Conservation (phyloP, 1,284 basidiomycete genomes). For the Leccinum cinnamomeum region DNA sequence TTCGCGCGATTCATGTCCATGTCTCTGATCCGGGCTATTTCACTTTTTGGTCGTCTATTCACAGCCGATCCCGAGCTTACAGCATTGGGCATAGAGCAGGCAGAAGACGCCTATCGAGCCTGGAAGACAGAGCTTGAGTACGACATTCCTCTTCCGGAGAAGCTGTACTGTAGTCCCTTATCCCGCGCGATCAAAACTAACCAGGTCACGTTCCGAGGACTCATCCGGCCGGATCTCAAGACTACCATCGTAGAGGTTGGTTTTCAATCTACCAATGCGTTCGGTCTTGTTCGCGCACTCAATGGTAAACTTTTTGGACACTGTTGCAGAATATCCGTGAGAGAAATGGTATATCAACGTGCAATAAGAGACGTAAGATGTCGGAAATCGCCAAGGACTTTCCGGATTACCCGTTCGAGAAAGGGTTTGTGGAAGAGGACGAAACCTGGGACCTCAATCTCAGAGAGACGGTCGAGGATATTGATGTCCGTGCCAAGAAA, state of each 20-base stretch:
- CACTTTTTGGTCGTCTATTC: not conserved
- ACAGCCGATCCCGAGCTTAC: slow-evolving; percentile 79
- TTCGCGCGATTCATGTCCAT: not conserved
- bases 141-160: slow-evolving; percentile 61
- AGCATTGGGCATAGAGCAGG: slow-evolving; percentile 63
- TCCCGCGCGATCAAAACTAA: slow-evolving; percentile 72
- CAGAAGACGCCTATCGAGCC: slow-evolving; percentile 47
- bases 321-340: slow-evolving; percentile 61
- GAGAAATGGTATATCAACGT: slow-evolving; percentile 67
- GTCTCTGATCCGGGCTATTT: not conserved
- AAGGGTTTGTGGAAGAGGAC: slow-evolving; percentile 73
- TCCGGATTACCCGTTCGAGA: slow-evolving; percentile 65
- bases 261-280: not conserved
- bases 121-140: slow-evolving; percentile 60
- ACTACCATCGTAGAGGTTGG: slow-evolving; percentile 56
- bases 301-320: not conserved
- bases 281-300: not conserved
- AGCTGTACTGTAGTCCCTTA: slow-evolving; percentile 72
- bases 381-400: slow-evolving; percentile 58
- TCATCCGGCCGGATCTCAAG: slow-evolving; percentile 32
- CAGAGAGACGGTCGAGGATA: slow-evolving; percentile 61
- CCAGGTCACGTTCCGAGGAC: slow-evolving; percentile 55
- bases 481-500: slow-evolving; percentile 50
- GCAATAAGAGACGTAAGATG: slow-evolving; percentile 62
- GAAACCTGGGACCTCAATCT: slow-evolving; percentile 62